phyloP scores from a whole-genome alignment of 345 rosid genomes.

The Salix caprea region DNA sequence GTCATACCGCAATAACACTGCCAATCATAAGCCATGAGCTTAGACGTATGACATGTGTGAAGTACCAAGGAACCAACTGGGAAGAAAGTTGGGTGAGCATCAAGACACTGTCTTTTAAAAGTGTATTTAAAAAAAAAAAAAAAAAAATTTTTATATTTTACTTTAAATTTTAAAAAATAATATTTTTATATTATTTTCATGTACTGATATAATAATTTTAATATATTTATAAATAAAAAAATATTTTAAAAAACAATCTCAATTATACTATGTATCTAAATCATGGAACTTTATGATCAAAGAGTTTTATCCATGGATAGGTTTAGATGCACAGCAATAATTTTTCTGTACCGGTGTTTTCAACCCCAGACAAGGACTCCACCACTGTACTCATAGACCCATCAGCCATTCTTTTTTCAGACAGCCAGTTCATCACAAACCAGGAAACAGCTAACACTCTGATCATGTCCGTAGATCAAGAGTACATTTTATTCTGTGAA shows the following conservation, averaged over 20 bases:
- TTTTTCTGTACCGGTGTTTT: background rate
- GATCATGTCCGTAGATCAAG: background rate
- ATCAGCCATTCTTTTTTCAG: background rate
- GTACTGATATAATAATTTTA: no score
- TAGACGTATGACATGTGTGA: no score
- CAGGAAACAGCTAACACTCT: background rate
- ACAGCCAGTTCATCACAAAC: background rate
- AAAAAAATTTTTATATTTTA: no score
- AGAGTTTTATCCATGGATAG: no score
- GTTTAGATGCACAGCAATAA: background rate
- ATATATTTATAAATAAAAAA: no score
- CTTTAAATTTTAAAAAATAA: no score
- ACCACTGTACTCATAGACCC: background rate
- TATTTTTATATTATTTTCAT: no score
- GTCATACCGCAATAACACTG: constrained; percentile 26
- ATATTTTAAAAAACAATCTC: no score
- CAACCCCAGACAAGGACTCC: background rate
- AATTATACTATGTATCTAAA: no score
- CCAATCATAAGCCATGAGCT: constrained; percentile 18
- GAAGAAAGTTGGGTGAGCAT: background rate
- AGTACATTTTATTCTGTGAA: background rate
- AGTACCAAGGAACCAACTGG: background rate
- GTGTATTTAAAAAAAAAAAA: no score
- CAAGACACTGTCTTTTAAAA: background rate
- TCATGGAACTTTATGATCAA: no score